phyloP scores from a whole-genome alignment of 2,329 filamentous ascomycete species.

The Macroventuria anomochaeta region DNA sequence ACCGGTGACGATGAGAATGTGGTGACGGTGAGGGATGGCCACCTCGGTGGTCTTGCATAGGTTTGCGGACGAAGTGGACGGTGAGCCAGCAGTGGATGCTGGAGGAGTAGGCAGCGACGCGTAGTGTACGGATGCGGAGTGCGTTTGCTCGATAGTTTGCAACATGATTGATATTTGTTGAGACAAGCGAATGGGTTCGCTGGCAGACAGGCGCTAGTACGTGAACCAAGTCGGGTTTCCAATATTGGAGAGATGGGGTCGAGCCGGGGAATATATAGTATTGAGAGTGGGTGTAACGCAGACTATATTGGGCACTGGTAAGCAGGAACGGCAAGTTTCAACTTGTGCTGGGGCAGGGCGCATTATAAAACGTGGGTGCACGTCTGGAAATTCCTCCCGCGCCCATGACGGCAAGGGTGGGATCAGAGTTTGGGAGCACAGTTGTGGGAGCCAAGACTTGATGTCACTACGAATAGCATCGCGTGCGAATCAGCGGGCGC shows the following conservation, averaged over 20 bases:
- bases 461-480: constrained; percentile 36
- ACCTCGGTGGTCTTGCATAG: constrained; percentile 30
- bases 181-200: constrained; percentile 2
- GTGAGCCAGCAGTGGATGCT: constrained; percentile 36
- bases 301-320: constrained; percentile 22
- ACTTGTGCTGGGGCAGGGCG: constrained; percentile 31
- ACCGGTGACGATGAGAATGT: constrained; percentile 61
- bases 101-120: constrained; percentile 39
- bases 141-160: constrained; percentile 43
- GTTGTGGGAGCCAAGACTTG: constrained; percentile 37
- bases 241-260: constrained; percentile 20
- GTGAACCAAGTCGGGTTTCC: background rate
- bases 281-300: constrained; percentile 34
- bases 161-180: constrained; percentile 36
- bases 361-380: constrained; percentile 30
- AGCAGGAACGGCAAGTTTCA: constrained; percentile 29
- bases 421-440: constrained; percentile 33
- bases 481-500: constrained; percentile 33
- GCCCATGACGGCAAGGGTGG: constrained; percentile 48
- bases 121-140: constrained; percentile 40
- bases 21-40: constrained; percentile 49
- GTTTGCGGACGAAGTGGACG: constrained; percentile 28
- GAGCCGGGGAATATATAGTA: constrained; percentile 34
- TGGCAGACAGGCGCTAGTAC: constrained; percentile 8
- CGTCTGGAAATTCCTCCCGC: constrained; percentile 35